Percentiles rank a stretch among this genome's conserved stretches.
These are phyloP conservation scores for Viola pubescens DNA, from an alignment of 441 rosid genomes.

Conservation along the genomic window DNA sequence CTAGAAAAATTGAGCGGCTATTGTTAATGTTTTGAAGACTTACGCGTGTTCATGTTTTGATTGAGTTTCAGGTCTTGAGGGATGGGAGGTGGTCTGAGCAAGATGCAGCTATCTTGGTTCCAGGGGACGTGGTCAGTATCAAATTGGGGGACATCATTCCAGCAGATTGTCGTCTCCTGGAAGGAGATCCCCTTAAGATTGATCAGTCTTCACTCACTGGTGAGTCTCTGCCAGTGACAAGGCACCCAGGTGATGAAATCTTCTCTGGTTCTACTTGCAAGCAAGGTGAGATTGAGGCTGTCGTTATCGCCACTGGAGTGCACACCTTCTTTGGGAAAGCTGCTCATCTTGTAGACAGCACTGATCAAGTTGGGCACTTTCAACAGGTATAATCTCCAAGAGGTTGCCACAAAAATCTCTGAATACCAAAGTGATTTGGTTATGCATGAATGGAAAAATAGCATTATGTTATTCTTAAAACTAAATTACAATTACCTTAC, in stretches of 20 bases:
- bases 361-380: constrained; percentile 85
- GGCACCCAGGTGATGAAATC: constrained; percentile 59
- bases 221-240: constrained; percentile 75
- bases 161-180: constrained; percentile 85
- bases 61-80: constrained; percentile 52
- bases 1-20: too few species aligned
- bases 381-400: constrained; percentile 46
- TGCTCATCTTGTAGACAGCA: constrained; percentile 88
- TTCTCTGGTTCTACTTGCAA: constrained; percentile 95
- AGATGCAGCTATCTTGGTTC: constrained; percentile 77
- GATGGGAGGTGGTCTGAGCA: constrained; percentile 79
- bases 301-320: constrained; percentile 93
- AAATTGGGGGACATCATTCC: constrained; percentile 90
- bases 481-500: too few species aligned
- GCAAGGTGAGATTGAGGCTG: constrained; percentile 90
- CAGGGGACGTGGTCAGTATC: constrained; percentile 81
- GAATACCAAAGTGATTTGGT: too few species aligned
- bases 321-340: constrained; percentile 97
- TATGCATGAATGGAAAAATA: too few species aligned
- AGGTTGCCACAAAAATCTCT: too few species aligned
- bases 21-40: background rate
- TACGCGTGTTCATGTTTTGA: background rate
- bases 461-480: too few species aligned
- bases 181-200: constrained; percentile 89
- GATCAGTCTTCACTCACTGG: constrained; percentile 92